Evolutionary conservation across 2,329 filamentous ascomycete genomes (phyloP).

Genomic region (Alternaria triticimaculans): DNA sequence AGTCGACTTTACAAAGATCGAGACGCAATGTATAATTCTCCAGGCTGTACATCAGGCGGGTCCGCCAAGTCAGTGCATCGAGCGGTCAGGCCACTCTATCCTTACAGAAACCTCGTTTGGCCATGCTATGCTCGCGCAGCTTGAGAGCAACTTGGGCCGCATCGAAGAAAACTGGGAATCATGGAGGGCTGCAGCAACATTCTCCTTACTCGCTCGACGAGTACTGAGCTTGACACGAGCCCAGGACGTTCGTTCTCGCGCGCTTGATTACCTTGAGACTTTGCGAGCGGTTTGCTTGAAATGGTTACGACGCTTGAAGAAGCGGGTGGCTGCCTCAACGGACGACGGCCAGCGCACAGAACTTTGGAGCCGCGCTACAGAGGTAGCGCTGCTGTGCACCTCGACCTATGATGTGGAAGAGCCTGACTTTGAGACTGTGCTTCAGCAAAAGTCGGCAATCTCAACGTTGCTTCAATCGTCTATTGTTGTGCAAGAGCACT

Average conservation of each 20-base stretch:
- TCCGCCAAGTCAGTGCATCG: conserved; percentile 22
- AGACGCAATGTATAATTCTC: conserved; percentile 56
- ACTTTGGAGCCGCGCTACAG: conserved; percentile 45
- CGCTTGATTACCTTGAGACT: conserved; percentile 41
- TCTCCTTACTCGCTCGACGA: conserved; percentile 53
- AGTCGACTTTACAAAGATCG: conserved; percentile 52
- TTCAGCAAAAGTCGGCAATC: conserved; percentile 27
- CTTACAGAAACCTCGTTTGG: conserved; percentile 47
- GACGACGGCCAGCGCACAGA: conserved; percentile 37
- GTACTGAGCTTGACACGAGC: conserved; percentile 51
- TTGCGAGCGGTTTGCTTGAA: conserved; percentile 45
- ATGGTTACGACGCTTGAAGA: conserved; percentile 51
- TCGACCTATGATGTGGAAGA: conserved; percentile 56
- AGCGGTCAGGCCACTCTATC: conserved; percentile 48
- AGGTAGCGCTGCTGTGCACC: conserved; percentile 53
- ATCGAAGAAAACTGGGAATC: conserved; percentile 47
- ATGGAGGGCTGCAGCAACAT: conserved; percentile 48
- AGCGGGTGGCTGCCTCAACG: conserved; percentile 26
- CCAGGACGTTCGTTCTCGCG: conserved; percentile 21
- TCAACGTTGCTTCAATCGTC: conserved; percentile 29
- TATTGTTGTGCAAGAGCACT: conserved; percentile 29
- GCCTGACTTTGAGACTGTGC: conserved; percentile 30
- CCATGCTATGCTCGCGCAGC: conserved; percentile 16
- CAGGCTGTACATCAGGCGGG: conserved; percentile 61
- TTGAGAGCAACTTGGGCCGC: conserved; percentile 18